These are phyloP conservation scores for Tylopilus orsonianus DNA, from an alignment of 1,284 basidiomycete species.

Conservation along the genomic window DNA sequence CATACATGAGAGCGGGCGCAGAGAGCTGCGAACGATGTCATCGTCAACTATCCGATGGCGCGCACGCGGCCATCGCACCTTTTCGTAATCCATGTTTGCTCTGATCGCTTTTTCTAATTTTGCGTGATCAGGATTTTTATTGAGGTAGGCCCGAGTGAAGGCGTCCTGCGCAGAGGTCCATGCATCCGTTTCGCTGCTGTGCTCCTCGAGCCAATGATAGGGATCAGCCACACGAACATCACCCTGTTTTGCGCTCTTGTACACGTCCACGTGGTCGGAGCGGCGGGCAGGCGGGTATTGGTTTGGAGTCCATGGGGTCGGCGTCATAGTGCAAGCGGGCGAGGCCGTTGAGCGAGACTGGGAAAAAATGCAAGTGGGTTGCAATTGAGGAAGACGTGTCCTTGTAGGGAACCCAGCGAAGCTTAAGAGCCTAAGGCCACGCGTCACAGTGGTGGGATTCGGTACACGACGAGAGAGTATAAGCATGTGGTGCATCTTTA, in stretches of 20 bases:
- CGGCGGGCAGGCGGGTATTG: constrained; percentile 64
- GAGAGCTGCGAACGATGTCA: constrained; percentile 47
- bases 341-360: constrained; percentile 24
- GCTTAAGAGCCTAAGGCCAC: constrained; percentile 25
- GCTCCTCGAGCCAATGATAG: constrained; percentile 71
- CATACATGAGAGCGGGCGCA: constrained; percentile 58
- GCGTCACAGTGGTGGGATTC: constrained; percentile 17
- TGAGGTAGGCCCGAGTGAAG: constrained; percentile 60
- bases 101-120: constrained; percentile 61
- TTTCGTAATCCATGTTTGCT: constrained; percentile 67
- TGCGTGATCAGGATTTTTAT: constrained; percentile 57
- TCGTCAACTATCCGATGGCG: constrained; percentile 1
- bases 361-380: constrained; percentile 9
- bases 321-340: constrained; percentile 21
- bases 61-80: constrained; percentile 43
- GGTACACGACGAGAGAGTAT: constrained; percentile 11
- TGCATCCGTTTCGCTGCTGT: constrained; percentile 58
- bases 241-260: constrained; percentile 61
- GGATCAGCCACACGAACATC: constrained; percentile 67
- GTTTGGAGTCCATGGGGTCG: constrained; percentile 42
- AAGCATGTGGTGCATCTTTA: constrained; percentile 15
- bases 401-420: constrained; percentile 12
- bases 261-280: constrained; percentile 65
- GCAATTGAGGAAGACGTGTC: constrained; percentile 12
- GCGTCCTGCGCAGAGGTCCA: constrained; percentile 66